Evolutionary conservation across 768 basidiomycete species (phyloP), one percentile per base, ranked within the genome.

Genomic region (Lyophyllum decastes): DNA sequence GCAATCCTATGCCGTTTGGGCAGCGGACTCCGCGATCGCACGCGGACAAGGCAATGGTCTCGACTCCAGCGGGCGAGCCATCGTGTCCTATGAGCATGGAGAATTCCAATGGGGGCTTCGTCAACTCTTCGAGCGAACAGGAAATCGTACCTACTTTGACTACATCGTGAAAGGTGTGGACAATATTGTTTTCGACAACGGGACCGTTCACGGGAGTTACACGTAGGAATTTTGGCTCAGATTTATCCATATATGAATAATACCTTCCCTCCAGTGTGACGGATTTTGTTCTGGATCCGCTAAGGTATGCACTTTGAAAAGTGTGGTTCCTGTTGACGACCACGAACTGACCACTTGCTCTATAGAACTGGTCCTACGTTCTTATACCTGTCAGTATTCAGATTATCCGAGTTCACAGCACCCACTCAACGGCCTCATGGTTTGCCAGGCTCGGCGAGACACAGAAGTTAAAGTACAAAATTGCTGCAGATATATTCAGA

Each of bases 11-110:
- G 77, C 78, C 6, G 67, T 72, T 5, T 82, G 78, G 78, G 78
- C 78, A 8, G 79, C 78, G 4, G 76, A 80, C 54, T 80, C 78
- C 1, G 76, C 70, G 0, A 80, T 82, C 54, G 61, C 70, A 25
- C 72, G 79, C 5, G 68, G 69, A 0, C 79, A 82, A 64, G 79
- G 79, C 2, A 77, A 79, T 63, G 78, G 79, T 4, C 65, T 78
- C 8, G 66, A 65, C 24, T 53, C 72, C 1, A 64, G 56, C 24
- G 76, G 76, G 19, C 68, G 52, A 5, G 68, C 79, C 0, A 58
- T 67, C 5, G 78, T 79, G 22, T 73, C 73, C 1, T 82, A 80
- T 58, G 76, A 77, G 52, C 73, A 75, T 45, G 74, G 75, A 26
- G 71, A 68, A 26, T 65, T 78, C 14, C 71, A 78, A 60, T 76